phyloP scores from a whole-genome alignment of 768 basidiomycete genomes.

The Russula foetens region DNA sequence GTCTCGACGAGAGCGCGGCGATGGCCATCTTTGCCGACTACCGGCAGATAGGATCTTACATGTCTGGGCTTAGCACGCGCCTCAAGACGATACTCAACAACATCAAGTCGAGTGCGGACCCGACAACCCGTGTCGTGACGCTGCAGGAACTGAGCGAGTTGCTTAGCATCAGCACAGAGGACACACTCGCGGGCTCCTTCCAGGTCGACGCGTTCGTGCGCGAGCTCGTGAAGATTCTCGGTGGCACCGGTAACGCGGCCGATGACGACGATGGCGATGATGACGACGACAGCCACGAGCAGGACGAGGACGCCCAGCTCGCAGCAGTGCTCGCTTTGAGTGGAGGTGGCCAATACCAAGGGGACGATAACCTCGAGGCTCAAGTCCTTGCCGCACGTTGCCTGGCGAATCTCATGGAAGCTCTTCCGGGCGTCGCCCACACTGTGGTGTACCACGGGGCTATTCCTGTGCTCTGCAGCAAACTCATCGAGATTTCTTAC shows the following conservation, averaged over 20 bases:
- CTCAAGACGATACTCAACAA: conserved; percentile 87
- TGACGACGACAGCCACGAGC: conserved; percentile 51
- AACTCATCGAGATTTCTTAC: conserved; percentile 93
- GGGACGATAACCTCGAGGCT: conserved; percentile 85
- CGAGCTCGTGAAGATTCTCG: conserved; percentile 86
- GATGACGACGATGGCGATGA: conserved; percentile 66
- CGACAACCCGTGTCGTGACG: conserved; percentile 79
- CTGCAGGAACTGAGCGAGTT: conserved; percentile 93
- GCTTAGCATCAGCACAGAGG: conserved; percentile 93
- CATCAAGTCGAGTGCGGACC: conserved; percentile 78
- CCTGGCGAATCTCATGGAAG: conserved; percentile 97
- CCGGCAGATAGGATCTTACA: conserved; percentile 84
- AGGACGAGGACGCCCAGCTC: conserved; percentile 80
- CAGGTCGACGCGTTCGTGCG: conserved; percentile 87
- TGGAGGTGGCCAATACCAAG: conserved; percentile 53
- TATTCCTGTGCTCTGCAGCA: conserved; percentile 94
- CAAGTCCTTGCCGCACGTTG: conserved; percentile 96
- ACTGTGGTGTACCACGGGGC: conserved; percentile 98
- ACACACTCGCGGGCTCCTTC: conserved; percentile 94
- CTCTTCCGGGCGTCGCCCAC: conserved; percentile 95
- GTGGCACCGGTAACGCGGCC: conserved; percentile 62
- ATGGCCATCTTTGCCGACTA: conserved; percentile 83
- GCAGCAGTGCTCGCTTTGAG: conserved; percentile 85
- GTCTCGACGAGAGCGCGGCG: conserved; percentile 59
- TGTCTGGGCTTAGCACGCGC: conserved; percentile 80